Base-by-base conservation (phyloP, 2,329 filamentous ascomycete genomes). In the Dactylellina cionopaga region DNA sequence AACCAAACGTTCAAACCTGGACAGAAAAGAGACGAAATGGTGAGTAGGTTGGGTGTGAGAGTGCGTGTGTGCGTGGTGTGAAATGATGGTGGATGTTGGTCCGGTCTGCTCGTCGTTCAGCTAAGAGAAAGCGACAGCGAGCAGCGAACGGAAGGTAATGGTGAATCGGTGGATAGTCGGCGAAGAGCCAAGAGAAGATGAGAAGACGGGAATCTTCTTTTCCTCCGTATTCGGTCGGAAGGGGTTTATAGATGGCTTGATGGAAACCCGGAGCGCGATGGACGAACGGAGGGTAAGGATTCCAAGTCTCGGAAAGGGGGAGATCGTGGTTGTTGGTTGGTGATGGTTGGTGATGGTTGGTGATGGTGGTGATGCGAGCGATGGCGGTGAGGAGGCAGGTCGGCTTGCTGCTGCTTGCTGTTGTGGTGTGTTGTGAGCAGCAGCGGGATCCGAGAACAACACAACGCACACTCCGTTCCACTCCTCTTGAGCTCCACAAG, bases 381-480 rank as follows among this genome's bases (percentile, higher is more conserved):
- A 27, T 43, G 43, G 15, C 29, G 44, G 10, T 29, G 25, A 41
- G 51, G 33, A 37, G 31, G 51, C n/a, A 54, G 49, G 49, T 54
- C 49, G 31, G 49, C 15, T 10, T 39, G 29, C 5, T 9, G n/a
- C 4, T 4, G 11, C 35, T 7, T 4, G 4, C 6, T 4, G 35
- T 7, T 5, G 58, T 52, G 33, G 33, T 27, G 59, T 27, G 59
- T 52, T 63, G 46, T 43, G 49, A 6, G 44, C 27, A 22, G 13
- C 41, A 5, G 29, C 60, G 37, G 52, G 39, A 52, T 35, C 44
- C 46, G 33, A n/a, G n/a, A n/a, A n/a, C 65, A 70, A 70, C 56
- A 44, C 64, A 37, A 29, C 65, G 51, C 64, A 47, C 64, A 60
- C 55, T 54, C 29, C 31, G 17, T 44, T 60, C 22, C 24, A 17